Conservation (phyloP, 306 rosid genomes). For the Datisca glomerata region DNA sequence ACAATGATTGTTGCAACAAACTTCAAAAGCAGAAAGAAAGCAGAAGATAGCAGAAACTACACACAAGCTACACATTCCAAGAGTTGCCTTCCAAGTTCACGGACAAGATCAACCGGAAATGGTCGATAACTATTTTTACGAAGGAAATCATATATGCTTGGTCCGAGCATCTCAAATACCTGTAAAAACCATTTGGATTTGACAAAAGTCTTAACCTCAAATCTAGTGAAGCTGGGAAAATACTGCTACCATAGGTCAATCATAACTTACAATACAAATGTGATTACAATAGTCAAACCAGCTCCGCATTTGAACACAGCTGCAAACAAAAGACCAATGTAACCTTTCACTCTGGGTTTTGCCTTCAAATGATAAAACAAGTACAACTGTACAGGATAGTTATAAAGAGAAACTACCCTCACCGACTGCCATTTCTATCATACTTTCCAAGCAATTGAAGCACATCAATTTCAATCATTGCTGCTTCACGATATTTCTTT, state of each 20-base stretch:
- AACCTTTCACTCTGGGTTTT: too few relatives aligned
- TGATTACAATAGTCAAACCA: conserved; percentile 24
- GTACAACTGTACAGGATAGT: too few relatives aligned
- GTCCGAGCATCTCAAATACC: conserved; percentile 53
- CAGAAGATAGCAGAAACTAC: too few relatives aligned
- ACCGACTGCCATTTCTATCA: conserved; percentile 25
- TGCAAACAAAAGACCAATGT: conserved; percentile 39
- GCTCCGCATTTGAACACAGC: conserved; percentile 47
- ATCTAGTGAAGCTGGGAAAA: conserved; percentile 30
- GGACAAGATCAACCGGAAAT: conserved; percentile 46
- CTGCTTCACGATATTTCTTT: conserved; percentile 33
- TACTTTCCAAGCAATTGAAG: conserved; percentile 26
- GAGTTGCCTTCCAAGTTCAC: conserved; percentile 51
- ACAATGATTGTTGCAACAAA: too few relatives aligned
- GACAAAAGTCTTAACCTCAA: conserved; percentile 44
- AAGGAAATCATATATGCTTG: conserved; percentile 44
- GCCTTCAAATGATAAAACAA: not conserved
- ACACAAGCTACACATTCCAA: conserved; percentile 53
- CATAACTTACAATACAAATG: conserved; percentile 40
- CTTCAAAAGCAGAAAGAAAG: too few relatives aligned
- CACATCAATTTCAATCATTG: conserved; percentile 35
- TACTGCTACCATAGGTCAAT: too few relatives aligned
- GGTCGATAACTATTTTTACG: conserved; percentile 42
- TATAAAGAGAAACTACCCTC: conserved; percentile 10
- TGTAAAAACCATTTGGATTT: conserved; percentile 40